Percentiles rank a stretch among this genome's conserved stretches.
These are phyloP conservation scores for Penicillium pancosmium DNA, from an alignment of 495 filamentous ascomycete species.

Conservation along the genomic window DNA sequence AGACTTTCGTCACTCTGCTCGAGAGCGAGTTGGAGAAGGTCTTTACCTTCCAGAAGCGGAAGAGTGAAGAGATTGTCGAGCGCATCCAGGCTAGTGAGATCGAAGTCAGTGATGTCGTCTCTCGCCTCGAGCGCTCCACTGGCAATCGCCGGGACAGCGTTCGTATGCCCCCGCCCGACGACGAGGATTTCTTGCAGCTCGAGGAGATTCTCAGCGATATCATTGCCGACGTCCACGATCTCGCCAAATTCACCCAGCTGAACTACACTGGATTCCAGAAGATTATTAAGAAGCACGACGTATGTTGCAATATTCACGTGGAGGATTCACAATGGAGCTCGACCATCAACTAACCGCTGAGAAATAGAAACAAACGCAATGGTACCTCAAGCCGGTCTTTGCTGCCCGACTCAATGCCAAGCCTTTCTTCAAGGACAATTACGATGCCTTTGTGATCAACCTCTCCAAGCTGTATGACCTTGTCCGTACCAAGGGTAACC, in stretches of 20 bases:
- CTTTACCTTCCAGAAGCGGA: constrained; percentile 93
- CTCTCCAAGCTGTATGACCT: constrained; percentile 94
- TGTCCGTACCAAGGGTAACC: constrained; percentile 89
- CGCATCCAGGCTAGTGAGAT: constrained; percentile 83
- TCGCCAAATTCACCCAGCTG: constrained; percentile 97
- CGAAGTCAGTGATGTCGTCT: constrained; percentile 86
- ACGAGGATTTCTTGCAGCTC: constrained; percentile 91
- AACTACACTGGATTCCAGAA: constrained; percentile 99
- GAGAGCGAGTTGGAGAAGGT: constrained; percentile 96
- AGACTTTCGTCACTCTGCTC: constrained; percentile 79
- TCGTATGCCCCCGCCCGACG: constrained; percentile 50
- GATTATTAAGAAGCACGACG: constrained; percentile 99
- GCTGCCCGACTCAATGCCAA: constrained; percentile 90
- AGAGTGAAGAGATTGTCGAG: constrained; percentile 89
- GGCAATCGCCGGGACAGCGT: constrained; percentile 26
- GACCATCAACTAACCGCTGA: neutral
- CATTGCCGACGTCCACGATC: constrained; percentile 97
- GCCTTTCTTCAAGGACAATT: constrained; percentile 98
- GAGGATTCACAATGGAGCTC: neutral
- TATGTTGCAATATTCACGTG: constrained; percentile 44
- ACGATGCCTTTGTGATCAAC: constrained; percentile 94
- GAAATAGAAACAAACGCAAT: constrained; percentile 84
- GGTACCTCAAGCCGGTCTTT: constrained; percentile 94
- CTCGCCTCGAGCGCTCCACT: constrained; percentile 56
- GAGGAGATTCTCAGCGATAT: constrained; percentile 97